Evolutionary conservation across 805 yeast species (phyloP).

Genomic region (Metschnikowia koreensis): DNA sequence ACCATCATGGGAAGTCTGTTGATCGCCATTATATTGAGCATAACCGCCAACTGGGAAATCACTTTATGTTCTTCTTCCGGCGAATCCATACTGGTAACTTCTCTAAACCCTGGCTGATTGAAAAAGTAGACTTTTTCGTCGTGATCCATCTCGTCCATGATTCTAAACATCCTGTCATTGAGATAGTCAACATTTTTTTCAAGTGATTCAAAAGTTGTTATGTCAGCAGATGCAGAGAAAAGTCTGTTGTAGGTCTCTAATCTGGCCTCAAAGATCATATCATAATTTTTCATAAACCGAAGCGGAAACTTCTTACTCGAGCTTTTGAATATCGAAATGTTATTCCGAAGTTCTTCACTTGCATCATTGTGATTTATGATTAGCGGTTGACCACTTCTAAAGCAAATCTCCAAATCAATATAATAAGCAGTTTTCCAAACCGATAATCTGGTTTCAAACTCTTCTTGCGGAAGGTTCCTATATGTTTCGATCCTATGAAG

Average conservation of each 20-base stretch:
- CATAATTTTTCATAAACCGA: slow-evolving; percentile 6
- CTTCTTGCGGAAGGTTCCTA: slow-evolving; percentile 31
- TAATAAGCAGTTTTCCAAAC: slow-evolving; percentile 51
- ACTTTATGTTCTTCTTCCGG: slow-evolving; percentile 14
- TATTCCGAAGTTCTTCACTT: slow-evolving; percentile 11
- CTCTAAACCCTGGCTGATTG: slow-evolving; percentile 12
- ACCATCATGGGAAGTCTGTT: slow-evolving; percentile 32
- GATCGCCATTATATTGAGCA: slow-evolving; percentile 36
- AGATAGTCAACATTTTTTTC: slow-evolving; percentile 23
- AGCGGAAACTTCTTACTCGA: neutral
- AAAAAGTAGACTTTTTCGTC: slow-evolving; percentile 16
- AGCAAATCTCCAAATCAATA: slow-evolving; percentile 43
- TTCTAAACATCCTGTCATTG: slow-evolving; percentile 30
- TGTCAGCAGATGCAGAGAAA: slow-evolving; percentile 30
- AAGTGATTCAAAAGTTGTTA: slow-evolving; percentile 20
- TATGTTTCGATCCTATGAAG: slow-evolving; percentile 51
- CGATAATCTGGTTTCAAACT: slow-evolving; percentile 32
- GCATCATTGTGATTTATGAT: slow-evolving; percentile 40
- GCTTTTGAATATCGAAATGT: neutral
- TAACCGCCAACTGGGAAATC: slow-evolving; percentile 28
- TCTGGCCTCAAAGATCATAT: slow-evolving; percentile 20
- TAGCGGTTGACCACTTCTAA: slow-evolving; percentile 50
- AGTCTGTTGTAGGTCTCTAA: slow-evolving; percentile 30
- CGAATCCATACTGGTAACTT: neutral
- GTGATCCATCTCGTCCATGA: slow-evolving; percentile 21